Conservation (phyloP, 805 yeast genomes). For the Starmerella powellii region DNA sequence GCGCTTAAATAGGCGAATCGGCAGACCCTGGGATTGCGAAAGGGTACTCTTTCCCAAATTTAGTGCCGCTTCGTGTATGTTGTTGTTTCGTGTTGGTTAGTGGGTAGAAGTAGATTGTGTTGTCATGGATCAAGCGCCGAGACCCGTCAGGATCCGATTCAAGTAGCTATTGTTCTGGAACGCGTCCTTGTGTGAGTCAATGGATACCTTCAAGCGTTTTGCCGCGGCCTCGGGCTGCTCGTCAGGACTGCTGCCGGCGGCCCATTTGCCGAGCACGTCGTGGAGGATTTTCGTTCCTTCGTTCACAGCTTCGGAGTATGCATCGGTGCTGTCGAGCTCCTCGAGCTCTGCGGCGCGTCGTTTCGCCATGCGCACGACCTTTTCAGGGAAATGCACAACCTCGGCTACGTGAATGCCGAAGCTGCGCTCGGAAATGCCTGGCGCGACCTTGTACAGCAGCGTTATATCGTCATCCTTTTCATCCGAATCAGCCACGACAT, state of each 20-base stretch:
- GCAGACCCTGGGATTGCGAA: too few species aligned
- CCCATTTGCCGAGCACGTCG: slow-evolving; percentile 35
- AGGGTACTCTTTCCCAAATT: too few species aligned
- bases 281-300: slow-evolving; percentile 42
- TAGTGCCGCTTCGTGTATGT: too few species aligned
- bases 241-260: slow-evolving; percentile 16
- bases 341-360: slow-evolving; percentile 83
- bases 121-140: not conserved
- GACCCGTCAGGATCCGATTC: slow-evolving; percentile 5
- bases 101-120: too few species aligned
- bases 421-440: slow-evolving; percentile 90
- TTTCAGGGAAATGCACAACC: slow-evolving; percentile 80
- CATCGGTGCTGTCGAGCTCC: slow-evolving; percentile 37
- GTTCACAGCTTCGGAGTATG: slow-evolving; percentile 40
- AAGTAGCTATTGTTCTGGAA: slow-evolving; percentile 18
- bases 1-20: too few species aligned
- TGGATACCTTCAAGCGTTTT: slow-evolving; percentile 8
- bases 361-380: slow-evolving; percentile 89
- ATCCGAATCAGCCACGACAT: slow-evolving; percentile 60
- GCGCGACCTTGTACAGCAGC: slow-evolving; percentile 81
- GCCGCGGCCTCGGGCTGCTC: slow-evolving; percentile 11
- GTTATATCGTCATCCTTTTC: slow-evolving; percentile 47
- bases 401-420: slow-evolving; percentile 98
- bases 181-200: slow-evolving; percentile 6
- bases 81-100: too few species aligned